Base-by-base conservation (phyloP, 2,329 filamentous ascomycete genomes). In the Fusarium coffeatum region DNA sequence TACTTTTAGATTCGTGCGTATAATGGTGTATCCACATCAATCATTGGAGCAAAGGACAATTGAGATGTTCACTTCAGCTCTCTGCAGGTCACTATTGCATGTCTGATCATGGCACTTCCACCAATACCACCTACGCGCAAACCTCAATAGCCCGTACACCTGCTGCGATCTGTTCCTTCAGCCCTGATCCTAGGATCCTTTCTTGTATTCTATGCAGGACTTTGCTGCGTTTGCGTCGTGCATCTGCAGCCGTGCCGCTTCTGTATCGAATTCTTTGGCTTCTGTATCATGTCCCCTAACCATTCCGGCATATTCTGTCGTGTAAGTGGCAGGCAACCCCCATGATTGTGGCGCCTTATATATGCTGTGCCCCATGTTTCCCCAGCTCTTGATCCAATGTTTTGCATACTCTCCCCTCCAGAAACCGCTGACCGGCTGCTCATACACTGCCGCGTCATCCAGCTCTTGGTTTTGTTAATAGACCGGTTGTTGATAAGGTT, bases 371-470 rank as follows among this genome's bases (percentile, higher is more conserved):
- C 65, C 62, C 65, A 55, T 63, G 56, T 53, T 60, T 63, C 68
- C 58, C 60, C 60, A 60, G 55, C 54, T 53, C 57, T 64, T 43
- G 65, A 50, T 68, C 65, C 68, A 74, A 73, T 74, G 61, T 72
- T 68, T 65, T 70, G 68, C 70, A 57, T 72, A 55, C 58, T 53
- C 68, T 74, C 62, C 72, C 72, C 72, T 66, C 66, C 71, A 68
- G 45, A 53, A 63, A 51, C 47, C 50, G 30, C 55, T 75, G 66
- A 75, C 72, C 71, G 71, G 69, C 53, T 65, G 61, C 60, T 58
- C 37, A 34, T 53, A 48, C 55, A 46, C 58, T 53, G 57, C 59
- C 55, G 60, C 64, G 54, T 68, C 68, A 65, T 55, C 55, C 45
- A 41, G 34, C 27, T 48, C 50, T 51, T 42, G 41, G 37, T 66